These are phyloP conservation scores for Leptographium lundbergii DNA, from an alignment of 2,329 filamentous ascomycete genomes.

Conservation along the genomic window DNA sequence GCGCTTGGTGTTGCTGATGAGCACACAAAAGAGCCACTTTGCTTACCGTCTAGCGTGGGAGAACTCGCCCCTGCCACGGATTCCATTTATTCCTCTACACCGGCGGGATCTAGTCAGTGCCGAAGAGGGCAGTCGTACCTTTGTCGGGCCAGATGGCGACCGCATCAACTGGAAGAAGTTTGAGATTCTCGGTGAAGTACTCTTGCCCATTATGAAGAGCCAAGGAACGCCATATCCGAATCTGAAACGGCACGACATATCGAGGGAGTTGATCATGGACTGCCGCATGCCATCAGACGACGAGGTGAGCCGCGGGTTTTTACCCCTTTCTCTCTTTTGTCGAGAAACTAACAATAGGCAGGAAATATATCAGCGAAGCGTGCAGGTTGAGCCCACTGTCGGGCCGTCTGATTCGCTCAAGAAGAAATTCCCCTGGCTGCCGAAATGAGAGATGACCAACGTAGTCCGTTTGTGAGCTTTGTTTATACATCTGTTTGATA, in stretches of 20 bases:
- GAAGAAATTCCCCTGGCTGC: constrained; percentile 57
- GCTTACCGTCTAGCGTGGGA: constrained; percentile 97
- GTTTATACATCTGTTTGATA: background rate
- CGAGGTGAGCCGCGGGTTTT: constrained; percentile 48
- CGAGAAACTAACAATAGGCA: constrained; percentile 19
- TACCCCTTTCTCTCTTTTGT: background rate
- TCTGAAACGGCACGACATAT: constrained; percentile 54
- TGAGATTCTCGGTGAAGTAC: constrained; percentile 84
- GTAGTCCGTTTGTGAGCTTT: background rate
- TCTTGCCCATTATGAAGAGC: constrained; percentile 82
- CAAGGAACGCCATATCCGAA: constrained; percentile 74
- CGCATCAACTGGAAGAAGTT: constrained; percentile 98
- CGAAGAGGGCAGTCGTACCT: constrained; percentile 84
- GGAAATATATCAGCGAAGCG: constrained; percentile 53
- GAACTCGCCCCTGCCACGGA: constrained; percentile 78
- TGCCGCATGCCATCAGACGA: constrained; percentile 74
- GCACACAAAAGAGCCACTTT: constrained; percentile 81
- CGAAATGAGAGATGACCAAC: constrained; percentile 24
- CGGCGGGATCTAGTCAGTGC: constrained; percentile 82
- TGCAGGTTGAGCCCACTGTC: constrained; percentile 41
- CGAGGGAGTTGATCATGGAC: constrained; percentile 66
- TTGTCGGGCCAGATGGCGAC: constrained; percentile 59
- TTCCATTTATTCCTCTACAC: constrained; percentile 86
- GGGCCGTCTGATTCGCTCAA: constrained; percentile 36
- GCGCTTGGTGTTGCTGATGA: constrained; percentile 82